Base-by-base conservation (phyloP, 2,329 filamentous ascomycete genomes). In the Myriosclerotinia scirpicola region DNA sequence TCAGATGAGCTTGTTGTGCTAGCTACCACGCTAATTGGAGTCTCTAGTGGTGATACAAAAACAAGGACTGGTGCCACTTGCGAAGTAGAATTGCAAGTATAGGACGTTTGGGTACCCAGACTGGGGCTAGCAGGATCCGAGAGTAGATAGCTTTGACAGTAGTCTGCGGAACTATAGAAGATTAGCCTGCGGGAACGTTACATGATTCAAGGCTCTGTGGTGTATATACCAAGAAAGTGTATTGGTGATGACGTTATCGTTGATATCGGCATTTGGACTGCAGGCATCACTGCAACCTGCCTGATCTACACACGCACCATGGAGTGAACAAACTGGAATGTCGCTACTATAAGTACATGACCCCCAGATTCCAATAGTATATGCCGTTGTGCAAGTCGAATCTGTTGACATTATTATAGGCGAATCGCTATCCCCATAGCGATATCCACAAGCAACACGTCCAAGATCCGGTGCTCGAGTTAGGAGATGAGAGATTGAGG, bases 311-410 rank as follows among this genome's bases (percentile, higher is more conserved):
- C 42, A 59, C 26, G 55, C 40, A 12, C 40, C 40, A n/a, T 36
- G 46, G 17, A 59, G 42, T n/a, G 42, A 34, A 59, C 40, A 59
- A 46, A 59, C 11, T 2, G 40, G 40, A 46, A 34, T 1, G 5
- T 46, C 14, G 15, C 42, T 15, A 15, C 40, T 59, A n/a, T 46
- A 59, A 11, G 34, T 46, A 22, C 40, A 59, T 34, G 26, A 46
- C 5, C n/a, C 22, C 38, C 54, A 42, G 12, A 56, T 42, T 42
- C 54, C 38, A 20, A 30, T 12, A 20, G 54, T 22, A 42, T 30
- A 56, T 26, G n/a, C 38, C 17, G 54, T 56, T 26, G 54, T 56
- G 9, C 54, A 56, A 9, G 54, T 56, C 22, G 54, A 56, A 17
- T 30, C 54, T 26, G 15, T 42, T 30, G 36, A 8, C n/a, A 56